Evolutionary conservation across 371 early-diverging fungal species (phyloP).

Genomic region (Chytridiales sp.): DNA sequence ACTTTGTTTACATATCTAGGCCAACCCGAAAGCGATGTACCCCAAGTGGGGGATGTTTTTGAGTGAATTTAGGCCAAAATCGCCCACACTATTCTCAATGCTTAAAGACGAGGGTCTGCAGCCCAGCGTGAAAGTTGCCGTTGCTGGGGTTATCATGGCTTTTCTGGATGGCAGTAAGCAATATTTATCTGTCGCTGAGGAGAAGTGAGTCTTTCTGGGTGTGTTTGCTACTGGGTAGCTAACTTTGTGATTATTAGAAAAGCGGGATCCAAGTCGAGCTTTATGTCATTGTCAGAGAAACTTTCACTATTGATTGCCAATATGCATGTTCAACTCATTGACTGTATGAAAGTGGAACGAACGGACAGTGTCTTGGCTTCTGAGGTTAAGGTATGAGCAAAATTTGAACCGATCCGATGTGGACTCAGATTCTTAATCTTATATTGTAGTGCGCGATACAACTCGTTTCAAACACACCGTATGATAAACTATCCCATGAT

Average conservation of each 20-base stretch:
- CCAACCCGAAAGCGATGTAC: slow-evolving; percentile 30
- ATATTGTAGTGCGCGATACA: slow-evolving; percentile 29
- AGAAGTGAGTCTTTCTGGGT: slow-evolving; percentile 39
- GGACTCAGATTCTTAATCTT: neutral
- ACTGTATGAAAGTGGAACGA: slow-evolving; percentile 42
- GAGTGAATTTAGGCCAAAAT: slow-evolving; percentile 42
- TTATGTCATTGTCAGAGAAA: slow-evolving; percentile 37
- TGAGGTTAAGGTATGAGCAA: slow-evolving; percentile 29
- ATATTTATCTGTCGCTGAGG: slow-evolving; percentile 62
- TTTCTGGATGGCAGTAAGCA: slow-evolving; percentile 61
- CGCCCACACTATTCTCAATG: slow-evolving; percentile 15
- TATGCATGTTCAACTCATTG: slow-evolving; percentile 45
- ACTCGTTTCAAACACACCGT: slow-evolving; percentile 49
- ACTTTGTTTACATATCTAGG: too few relatives aligned
- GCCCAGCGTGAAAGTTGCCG: slow-evolving; percentile 53
- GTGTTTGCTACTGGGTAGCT: neutral
- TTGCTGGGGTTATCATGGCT: slow-evolving; percentile 53
- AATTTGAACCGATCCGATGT: too few relatives aligned
- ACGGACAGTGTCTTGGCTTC: slow-evolving; percentile 29
- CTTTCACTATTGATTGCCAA: slow-evolving; percentile 38
- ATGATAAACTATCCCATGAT: slow-evolving; percentile 45
- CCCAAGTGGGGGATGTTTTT: slow-evolving; percentile 62
- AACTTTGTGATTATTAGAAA: neutral
- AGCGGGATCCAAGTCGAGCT: slow-evolving; percentile 18
- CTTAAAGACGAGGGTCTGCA: slow-evolving; percentile 36